Percentiles rank a stretch among this genome's conserved stretches.
phyloP scores from a whole-genome alignment of 257 asterid genomes.

The Solanum lycopersicoides region DNA sequence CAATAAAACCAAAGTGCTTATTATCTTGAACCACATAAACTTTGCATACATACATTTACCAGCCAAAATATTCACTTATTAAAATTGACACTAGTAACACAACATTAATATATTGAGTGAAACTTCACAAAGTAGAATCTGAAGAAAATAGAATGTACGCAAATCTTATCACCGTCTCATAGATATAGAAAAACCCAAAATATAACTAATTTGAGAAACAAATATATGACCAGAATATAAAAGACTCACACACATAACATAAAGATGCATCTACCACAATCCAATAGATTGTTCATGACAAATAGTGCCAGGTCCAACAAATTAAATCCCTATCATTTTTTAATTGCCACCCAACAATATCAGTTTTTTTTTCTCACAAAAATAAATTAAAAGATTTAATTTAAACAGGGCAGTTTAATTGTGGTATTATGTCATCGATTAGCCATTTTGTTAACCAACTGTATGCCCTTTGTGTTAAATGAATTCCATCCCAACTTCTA shows the following conservation, averaged over 20 bases:
- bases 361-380: background rate
- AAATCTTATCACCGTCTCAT: no score
- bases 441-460: background rate
- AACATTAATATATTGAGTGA: background rate
- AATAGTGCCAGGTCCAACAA: background rate
- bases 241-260: background rate
- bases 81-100: background rate
- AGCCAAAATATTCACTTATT: background rate
- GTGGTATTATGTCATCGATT: background rate
- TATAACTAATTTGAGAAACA: background rate
- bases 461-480: conserved; percentile 18
- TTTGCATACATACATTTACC: background rate
- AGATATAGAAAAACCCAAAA: background rate
- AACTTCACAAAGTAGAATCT: no score
- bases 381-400: background rate
- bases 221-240: background rate
- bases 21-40: background rate
- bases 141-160: rapidly evolving
- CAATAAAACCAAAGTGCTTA: background rate
- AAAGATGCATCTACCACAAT: background rate
- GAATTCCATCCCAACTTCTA: conserved; percentile 18
- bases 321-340: background rate
- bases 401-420: background rate
- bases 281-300: no score
- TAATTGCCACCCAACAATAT: background rate